phyloP scores from a whole-genome alignment of 345 rosid genomes.

The Hibiscus trionum region DNA sequence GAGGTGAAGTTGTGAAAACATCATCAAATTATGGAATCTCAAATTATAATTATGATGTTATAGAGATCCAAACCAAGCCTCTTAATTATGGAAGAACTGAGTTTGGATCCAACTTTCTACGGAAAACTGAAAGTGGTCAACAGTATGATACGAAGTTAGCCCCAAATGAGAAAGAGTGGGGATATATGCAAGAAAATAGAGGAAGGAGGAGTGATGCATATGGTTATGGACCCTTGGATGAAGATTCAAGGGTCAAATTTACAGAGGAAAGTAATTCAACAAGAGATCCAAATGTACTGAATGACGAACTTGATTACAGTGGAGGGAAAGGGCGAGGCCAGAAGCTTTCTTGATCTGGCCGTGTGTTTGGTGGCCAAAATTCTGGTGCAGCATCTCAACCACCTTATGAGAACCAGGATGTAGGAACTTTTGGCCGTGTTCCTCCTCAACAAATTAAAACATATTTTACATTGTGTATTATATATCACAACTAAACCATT shows the following conservation, averaged over 20 bases:
- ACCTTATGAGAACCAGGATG: conserved; percentile 50
- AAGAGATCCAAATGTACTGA: conserved; percentile 44
- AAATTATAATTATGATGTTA: conserved; percentile 92
- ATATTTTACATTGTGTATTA: too few species aligned
- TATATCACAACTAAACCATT: too few species aligned
- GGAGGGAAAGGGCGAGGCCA: conserved; percentile 81
- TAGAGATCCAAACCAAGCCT: conserved; percentile 93
- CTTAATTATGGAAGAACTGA: conserved; percentile 67
- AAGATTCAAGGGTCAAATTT: conserved; percentile 62
- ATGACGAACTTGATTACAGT: conserved; percentile 57
- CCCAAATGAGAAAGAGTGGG: conserved; percentile 67
- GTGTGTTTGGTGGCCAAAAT: conserved; percentile 37
- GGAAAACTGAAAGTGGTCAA: conserved; percentile 50
- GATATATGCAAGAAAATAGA: conserved; percentile 45
- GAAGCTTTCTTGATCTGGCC: conserved; percentile 45
- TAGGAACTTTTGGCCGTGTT: conserved; percentile 43
- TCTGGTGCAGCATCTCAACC: conserved; percentile 52
- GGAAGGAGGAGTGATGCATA: conserved; percentile 44
- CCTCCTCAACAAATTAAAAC: conserved; percentile 22
- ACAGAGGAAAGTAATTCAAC: conserved; percentile 36
- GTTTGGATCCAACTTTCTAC: conserved; percentile 45
- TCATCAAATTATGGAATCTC: conserved; percentile 83
- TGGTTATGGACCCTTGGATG: conserved; percentile 48
- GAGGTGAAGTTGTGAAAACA: conserved; percentile 93
- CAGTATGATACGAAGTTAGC: conserved; percentile 46